Evolutionary conservation across 805 yeast genomes (phyloP).

Genomic region (Ogataea allantospora): DNA sequence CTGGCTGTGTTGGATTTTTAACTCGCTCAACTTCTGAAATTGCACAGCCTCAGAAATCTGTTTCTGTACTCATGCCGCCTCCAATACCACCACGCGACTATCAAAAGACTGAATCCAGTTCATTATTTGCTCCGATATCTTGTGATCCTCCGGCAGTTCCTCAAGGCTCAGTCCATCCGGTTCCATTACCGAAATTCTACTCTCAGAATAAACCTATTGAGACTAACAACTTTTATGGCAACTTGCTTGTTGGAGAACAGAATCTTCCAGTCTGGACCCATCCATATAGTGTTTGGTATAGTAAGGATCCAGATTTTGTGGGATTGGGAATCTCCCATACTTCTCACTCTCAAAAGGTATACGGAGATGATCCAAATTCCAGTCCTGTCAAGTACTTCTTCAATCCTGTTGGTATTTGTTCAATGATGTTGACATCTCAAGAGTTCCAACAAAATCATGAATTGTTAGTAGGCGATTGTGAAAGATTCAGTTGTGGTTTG

Average conservation of each 20-base stretch:
- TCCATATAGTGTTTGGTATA: conserved; percentile 75
- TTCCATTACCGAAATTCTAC: conserved; percentile 55
- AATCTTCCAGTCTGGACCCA: conserved; percentile 76
- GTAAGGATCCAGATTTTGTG: conserved; percentile 36
- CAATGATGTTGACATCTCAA: conserved; percentile 49
- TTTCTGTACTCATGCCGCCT: conserved; percentile 16
- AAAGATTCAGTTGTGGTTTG: conserved; percentile 33
- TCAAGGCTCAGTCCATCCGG: conserved; percentile 47
- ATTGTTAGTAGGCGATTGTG: conserved; percentile 32
- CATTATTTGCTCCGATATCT: conserved; percentile 22
- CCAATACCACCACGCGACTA: conserved; percentile 29
- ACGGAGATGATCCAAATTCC: conserved; percentile 58
- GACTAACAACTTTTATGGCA: conserved; percentile 79
- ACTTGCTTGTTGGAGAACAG: conserved; percentile 64
- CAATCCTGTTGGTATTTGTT: conserved; percentile 66
- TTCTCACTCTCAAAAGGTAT: conserved; percentile 56
- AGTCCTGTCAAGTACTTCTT: conserved; percentile 52
- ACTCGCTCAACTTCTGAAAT: neutral
- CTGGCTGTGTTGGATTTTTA: neutral
- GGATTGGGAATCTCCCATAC: conserved; percentile 74
- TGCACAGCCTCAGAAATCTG: conserved; percentile 7
- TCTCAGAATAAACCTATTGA: conserved; percentile 49
- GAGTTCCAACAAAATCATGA: conserved; percentile 36
- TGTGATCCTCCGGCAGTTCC: conserved; percentile 19
- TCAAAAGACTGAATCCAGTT: neutral